These are phyloP conservation scores for Penicillium sclerotigenum DNA, from an alignment of 2,329 filamentous ascomycete species.

Conservation along the genomic window DNA sequence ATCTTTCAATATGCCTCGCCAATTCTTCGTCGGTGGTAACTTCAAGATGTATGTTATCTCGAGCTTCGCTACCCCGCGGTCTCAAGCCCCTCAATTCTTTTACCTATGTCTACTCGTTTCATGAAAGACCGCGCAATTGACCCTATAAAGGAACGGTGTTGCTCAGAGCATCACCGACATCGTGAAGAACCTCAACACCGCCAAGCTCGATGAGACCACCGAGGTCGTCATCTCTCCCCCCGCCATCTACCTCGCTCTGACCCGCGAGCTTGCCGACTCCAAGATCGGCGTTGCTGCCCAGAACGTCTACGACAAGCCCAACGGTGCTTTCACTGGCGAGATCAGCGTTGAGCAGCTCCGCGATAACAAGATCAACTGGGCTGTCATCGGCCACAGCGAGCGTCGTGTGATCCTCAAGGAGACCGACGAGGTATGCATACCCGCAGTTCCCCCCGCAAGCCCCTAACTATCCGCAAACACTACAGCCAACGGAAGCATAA, in stretches of 20 bases:
- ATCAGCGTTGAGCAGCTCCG: conserved; percentile 88
- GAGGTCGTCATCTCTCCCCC: conserved; percentile 96
- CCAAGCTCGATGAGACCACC: conserved; percentile 60
- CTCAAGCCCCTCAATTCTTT: conserved; percentile 28
- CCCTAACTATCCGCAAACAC: not conserved
- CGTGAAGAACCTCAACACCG: conserved; percentile 81
- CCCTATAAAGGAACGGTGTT: conserved; percentile 76
- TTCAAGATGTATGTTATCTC: conserved; percentile 85
- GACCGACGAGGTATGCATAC: conserved; percentile 60
- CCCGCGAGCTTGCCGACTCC: conserved; percentile 71
- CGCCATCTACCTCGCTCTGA: conserved; percentile 81
- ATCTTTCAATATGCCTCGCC: conserved; percentile 74
- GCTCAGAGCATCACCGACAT: conserved; percentile 86
- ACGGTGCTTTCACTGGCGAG: conserved; percentile 95
- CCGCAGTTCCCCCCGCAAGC: not conserved
- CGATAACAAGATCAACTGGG: conserved; percentile 85
- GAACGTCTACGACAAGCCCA: conserved; percentile 96
- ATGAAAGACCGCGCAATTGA: conserved; percentile 14
- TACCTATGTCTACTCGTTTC: conserved; percentile 1
- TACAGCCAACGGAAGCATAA: not conserved
- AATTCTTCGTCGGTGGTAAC: conserved; percentile 98
- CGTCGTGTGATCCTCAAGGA: conserved; percentile 86
- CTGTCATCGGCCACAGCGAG: conserved; percentile 91
- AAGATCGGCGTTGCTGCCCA: conserved; percentile 86
- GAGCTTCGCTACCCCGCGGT: conserved; percentile 23